These are phyloP conservation scores for Endothia cerciana DNA, from an alignment of 2,329 filamentous ascomycete species.

Conservation along the genomic window DNA sequence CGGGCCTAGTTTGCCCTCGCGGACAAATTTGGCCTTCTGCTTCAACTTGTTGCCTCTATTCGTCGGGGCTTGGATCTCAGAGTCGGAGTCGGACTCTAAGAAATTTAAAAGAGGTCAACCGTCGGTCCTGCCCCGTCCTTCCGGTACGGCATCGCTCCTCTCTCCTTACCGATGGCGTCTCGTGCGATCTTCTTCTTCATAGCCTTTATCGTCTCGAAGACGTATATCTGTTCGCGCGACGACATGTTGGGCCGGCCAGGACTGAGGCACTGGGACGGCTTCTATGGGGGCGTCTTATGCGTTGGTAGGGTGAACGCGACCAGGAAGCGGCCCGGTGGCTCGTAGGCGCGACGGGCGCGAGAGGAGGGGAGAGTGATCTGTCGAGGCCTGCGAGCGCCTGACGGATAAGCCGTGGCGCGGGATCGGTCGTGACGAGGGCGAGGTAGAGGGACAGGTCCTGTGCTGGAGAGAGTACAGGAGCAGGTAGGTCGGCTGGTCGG, in stretches of 20 bases:
- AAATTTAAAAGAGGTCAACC: slow-evolving; percentile 30
- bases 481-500: not conserved
- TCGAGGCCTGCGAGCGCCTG: not conserved
- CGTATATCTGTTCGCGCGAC: slow-evolving; percentile 60
- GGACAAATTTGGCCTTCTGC: slow-evolving; percentile 72
- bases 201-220: slow-evolving; percentile 67
- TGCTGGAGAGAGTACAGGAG: not conserved
- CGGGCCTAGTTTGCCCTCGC: slow-evolving; percentile 69
- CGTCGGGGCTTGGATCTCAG: slow-evolving; percentile 68
- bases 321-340: not conserved
- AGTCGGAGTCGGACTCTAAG: slow-evolving; percentile 78
- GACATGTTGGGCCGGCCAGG: slow-evolving; percentile 47
- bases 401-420: not conserved
- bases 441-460: not conserved
- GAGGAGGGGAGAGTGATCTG: not conserved
- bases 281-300: not conserved
- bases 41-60: slow-evolving; percentile 83
- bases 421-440: not conserved
- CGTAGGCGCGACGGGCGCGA: slow-evolving; percentile 9
- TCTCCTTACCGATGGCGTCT: slow-evolving; percentile 59
- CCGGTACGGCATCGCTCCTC: not conserved
- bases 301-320: not conserved
- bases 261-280: not conserved
- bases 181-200: slow-evolving; percentile 71
- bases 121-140: not conserved